phyloP scores from a whole-genome alignment of 1,284 basidiomycete genomes.

The Ceratobasidium sp. region DNA sequence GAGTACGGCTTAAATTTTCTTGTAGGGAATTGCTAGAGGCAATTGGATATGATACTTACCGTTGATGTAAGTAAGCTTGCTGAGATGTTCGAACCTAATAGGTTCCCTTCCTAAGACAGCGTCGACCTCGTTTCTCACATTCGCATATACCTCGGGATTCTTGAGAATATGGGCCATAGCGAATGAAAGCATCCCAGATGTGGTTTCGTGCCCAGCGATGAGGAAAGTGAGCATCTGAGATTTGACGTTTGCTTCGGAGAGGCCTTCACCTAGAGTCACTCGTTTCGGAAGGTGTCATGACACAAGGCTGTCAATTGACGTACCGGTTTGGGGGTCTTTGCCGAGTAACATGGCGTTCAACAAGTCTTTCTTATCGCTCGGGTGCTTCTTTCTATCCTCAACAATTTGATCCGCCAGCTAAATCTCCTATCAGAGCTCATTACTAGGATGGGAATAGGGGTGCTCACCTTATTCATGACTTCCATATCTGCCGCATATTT shows the following conservation, averaged over 20 bases:
- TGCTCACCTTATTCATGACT: conserved; percentile 50
- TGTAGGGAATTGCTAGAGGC: not conserved
- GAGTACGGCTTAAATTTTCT: conserved; percentile 46
- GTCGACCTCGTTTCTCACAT: conserved; percentile 55
- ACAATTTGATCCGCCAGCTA: conserved; percentile 34
- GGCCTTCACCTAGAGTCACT: conserved; percentile 49
- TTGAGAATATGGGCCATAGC: conserved; percentile 53
- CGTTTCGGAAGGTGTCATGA: not conserved
- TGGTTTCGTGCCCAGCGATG: conserved; percentile 55
- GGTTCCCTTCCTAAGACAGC: conserved; percentile 50
- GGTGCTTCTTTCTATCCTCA: conserved; percentile 45
- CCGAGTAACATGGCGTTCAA: conserved; percentile 55
- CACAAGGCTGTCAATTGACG: conserved; percentile 52
- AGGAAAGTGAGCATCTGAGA: conserved; percentile 55
- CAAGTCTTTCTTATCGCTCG: conserved; percentile 52
- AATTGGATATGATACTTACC: conserved; percentile 33
- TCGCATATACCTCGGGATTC: conserved; percentile 51
- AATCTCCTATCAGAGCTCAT: conserved; percentile 4
- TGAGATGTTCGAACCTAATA: conserved; percentile 49
- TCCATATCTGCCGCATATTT: conserved; percentile 49
- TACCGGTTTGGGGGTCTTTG: conserved; percentile 53
- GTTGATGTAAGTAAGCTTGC: conserved; percentile 54
- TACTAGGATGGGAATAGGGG: not conserved
- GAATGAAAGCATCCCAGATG: conserved; percentile 53
- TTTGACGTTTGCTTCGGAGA: conserved; percentile 51